Evolutionary conservation across 345 rosid species (phyloP), one percentile per base, ranked within the genome.

Genomic region (Capsella bursapastoris): DNA sequence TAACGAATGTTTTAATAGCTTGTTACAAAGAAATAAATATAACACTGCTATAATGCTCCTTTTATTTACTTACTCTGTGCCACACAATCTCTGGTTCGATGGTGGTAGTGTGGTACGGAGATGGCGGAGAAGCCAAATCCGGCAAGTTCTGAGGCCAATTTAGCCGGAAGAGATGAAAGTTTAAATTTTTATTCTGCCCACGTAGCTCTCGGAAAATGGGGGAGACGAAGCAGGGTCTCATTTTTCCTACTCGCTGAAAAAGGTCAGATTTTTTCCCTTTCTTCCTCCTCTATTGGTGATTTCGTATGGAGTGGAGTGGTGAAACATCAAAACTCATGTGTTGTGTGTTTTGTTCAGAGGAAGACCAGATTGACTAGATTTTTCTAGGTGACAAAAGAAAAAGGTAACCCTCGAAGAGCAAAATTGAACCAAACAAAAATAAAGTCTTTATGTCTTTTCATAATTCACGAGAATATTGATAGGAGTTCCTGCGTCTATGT

Each of bases 391-490:
- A 65, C 44, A 32, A 47, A 35, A 35, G 7, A 38, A 29, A 25
- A 9, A 6, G 2, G 43, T 7, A 59, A 59, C 44, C 52, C 55
- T 15, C 6, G 15, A 53, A 8, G 27, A 52, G 32, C 41, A 65
- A 27, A 65, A 45, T 16, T 16, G 62, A 52, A 8, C 55, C 69
- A 52, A 40, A 38, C 22, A 14, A 45, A 32, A 45, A 6, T 43
- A 45, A 55, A 55, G 31, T 14, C n/a, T 51, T 57, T 49, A 15
- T 48, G 44, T 64, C 44, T 57, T 48, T 48, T 6, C 25, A 25
- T 32, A 38, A 34, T 44, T 68, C 63, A 61, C 64, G 74, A 52
- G 68, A 60, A 43, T 7, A 25, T n/a, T 10, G 14, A 41, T 32
- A 22, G 48, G 16, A 59, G 72, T 48, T 55, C 7, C n/a, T 43